Percentiles rank a stretch among this genome's conserved stretches.
Evolutionary conservation across 2,329 filamentous ascomycete genomes (phyloP).

Genomic region (Arthrobotrys conoides): DNA sequence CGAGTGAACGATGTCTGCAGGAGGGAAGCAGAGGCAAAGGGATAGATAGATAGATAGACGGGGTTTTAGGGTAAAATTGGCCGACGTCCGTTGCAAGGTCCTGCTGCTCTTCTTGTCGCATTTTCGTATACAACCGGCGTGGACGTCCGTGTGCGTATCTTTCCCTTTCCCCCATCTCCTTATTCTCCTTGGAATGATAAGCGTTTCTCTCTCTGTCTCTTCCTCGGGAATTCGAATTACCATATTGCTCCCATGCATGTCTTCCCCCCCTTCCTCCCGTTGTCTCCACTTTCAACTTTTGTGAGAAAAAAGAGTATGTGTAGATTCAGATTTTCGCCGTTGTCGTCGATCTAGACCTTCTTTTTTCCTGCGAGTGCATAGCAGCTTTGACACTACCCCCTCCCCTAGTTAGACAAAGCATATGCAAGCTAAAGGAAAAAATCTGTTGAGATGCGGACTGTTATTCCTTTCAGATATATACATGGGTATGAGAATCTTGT

Average conservation of each 20-base stretch:
- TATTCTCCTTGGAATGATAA: constrained; percentile 26
- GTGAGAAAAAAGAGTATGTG: too few relatives aligned
- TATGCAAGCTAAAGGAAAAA: constrained; percentile 5
- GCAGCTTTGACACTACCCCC: constrained; percentile 7
- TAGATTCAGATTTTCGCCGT: constrained; percentile 20
- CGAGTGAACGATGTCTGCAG: background rate
- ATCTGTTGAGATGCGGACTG: constrained; percentile 45
- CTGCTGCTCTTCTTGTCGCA: constrained; percentile 6
- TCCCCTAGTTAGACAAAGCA: constrained; percentile 14
- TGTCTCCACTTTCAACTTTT: constrained; percentile 6
- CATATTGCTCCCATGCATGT: background rate
- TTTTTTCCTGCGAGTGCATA: constrained; percentile 27
- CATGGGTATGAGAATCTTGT: constrained; percentile 29
- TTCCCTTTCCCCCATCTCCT: background rate
- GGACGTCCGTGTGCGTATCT: background rate
- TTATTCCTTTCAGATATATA: constrained; percentile 35
- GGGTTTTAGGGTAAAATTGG: constrained; percentile 19
- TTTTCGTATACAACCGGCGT: constrained; percentile 5
- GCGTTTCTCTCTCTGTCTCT: too few relatives aligned
- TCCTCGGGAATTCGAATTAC: constrained; percentile 9
- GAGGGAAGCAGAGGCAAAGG: background rate
- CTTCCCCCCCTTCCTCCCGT: background rate
- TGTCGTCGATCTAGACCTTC: constrained; percentile 31
- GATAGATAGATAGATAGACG: too few relatives aligned
- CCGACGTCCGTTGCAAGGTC: constrained; percentile 13